These are phyloP conservation scores for Cicer pinnatifidum DNA, from an alignment of 306 rosid genomes.

Conservation along the genomic window DNA sequence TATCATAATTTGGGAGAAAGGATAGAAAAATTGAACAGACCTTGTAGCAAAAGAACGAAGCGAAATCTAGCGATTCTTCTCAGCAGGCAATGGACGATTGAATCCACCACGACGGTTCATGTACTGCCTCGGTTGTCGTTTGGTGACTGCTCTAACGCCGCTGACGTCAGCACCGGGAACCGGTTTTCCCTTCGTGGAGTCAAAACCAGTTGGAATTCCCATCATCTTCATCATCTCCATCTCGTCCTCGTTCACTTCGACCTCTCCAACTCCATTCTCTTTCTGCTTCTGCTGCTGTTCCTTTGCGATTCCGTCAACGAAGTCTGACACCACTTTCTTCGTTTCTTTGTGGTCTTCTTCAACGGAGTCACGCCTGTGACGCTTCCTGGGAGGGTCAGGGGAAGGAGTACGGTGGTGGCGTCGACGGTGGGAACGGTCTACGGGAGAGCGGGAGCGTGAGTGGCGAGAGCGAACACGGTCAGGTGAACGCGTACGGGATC, in stretches of 20 bases:
- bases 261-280: conserved; percentile 45
- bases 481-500: conserved; percentile 76
- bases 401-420: conserved; percentile 80
- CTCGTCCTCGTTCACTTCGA: conserved; percentile 68
- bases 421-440: conserved; percentile 65
- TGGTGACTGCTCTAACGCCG: conserved; percentile 79
- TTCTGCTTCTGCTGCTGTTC: conserved; percentile 67
- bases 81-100: conserved; percentile 97
- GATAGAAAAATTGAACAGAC: conserved; percentile 49
- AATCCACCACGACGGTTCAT: conserved; percentile 99
- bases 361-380: conserved; percentile 63
- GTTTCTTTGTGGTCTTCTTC: conserved; percentile 68
- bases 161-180: conserved; percentile 92
- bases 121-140: conserved; percentile 92
- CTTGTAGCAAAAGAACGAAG: not conserved
- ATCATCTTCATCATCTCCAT: conserved; percentile 94
- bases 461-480: conserved; percentile 75
- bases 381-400: conserved; percentile 71
- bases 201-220: conserved; percentile 87
- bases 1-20: not conserved
- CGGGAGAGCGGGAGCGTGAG: conserved; percentile 78
- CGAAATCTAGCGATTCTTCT: conserved; percentile 69
- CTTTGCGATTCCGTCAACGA: conserved; percentile 76
- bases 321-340: conserved; percentile 75
- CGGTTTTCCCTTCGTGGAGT: conserved; percentile 89